These are phyloP conservation scores for Camellia oleifera DNA, from an alignment of 179 eudicot genomes.

Conservation along the genomic window DNA sequence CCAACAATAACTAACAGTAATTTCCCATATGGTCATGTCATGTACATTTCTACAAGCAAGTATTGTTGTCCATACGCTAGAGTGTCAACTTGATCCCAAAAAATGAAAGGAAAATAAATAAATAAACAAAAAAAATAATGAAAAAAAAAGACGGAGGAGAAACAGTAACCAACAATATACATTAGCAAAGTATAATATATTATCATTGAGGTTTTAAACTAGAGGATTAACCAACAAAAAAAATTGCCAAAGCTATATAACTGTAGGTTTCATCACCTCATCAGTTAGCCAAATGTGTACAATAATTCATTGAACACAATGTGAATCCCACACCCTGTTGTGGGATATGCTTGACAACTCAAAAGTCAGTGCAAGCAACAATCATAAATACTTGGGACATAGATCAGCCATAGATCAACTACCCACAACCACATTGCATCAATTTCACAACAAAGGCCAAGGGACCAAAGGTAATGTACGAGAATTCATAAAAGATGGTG, in stretches of 20 bases:
- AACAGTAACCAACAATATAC: background rate
- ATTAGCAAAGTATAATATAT: background rate
- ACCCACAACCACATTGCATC: background rate
- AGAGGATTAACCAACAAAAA: background rate
- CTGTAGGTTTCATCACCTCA: background rate
- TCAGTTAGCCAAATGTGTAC: background rate
- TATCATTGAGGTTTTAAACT: background rate
- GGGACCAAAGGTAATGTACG: background rate
- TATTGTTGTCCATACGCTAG: no score
- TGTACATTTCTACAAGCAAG: no score
- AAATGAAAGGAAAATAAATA: no score
- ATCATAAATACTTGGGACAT: background rate
- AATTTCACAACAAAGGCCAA: background rate
- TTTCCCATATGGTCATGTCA: no score
- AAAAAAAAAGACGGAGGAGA: no score
- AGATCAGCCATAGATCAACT: background rate
- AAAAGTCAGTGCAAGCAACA: background rate
- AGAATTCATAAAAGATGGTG: background rate
- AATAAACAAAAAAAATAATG: no score
- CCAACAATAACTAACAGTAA: no score
- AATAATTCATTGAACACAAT: background rate
- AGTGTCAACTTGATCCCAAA: no score
- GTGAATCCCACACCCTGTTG: background rate
- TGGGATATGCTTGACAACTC: background rate
- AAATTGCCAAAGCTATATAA: background rate